Base-by-base conservation (phyloP, 108 stramenopile species). In the Seminavis robusta region DNA sequence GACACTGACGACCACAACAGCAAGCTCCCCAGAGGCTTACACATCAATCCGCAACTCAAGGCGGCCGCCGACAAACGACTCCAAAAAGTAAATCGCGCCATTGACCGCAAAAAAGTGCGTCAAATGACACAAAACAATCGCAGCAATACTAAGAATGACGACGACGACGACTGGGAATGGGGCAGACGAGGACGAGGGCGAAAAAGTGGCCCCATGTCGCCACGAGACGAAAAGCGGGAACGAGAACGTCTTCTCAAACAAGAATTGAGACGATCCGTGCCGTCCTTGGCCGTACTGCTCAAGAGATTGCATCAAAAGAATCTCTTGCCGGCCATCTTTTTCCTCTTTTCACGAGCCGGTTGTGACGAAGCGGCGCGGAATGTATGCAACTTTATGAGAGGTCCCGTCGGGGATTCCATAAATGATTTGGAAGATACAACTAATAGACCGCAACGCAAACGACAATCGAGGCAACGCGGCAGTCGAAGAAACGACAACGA, bases 301-400 rank as follows among this genome's bases (percentile, higher is more conserved):
- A 55, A 68, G 45, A 39, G 83, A 39, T 52, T 97, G 43, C 52
- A 68, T 32, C 53, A 86, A 17, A 76, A 76, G 30, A 65, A 95
- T 36, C 46, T 90, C 26, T 58, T 97, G 6, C 96, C 96, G 33
- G 93, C 94, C 1, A 95, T 97, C 43, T 86, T 97, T 56, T 97
- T 97, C 67, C 83, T 95, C 32, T 97, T 97, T 63, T 81, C 77
- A 19, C 60, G 96, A n/a, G 77, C 71, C 32, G 94, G 96, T 16
- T 95, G 94, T 62, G 94, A 94, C 38, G 68, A 86, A 47, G 94
- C 94, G 1, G 94, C 94, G 4, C 46, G 65, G 44, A 58, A 58
- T n/a, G 48, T 83, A 1, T 71, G 64, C 47, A 63, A 74, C 8
- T 48, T 36, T 30, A 76, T 81, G 55, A 77, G 69, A 45, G 53